Evolutionary conservation across 2,329 filamentous ascomycete species (phyloP).

Genomic region (Apiospora hydei): DNA sequence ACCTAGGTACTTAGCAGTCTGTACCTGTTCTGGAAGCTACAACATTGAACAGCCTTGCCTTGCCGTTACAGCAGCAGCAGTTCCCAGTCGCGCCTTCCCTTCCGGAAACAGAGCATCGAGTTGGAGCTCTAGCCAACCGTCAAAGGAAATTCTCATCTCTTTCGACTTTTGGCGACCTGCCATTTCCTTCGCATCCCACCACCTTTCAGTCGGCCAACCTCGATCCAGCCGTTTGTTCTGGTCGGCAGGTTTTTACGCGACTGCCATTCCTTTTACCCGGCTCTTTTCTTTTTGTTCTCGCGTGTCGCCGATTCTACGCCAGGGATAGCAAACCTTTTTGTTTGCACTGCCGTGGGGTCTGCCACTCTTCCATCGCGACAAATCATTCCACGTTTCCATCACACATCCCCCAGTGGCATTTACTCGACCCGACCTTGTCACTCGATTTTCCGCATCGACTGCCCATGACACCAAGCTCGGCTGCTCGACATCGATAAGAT

Average conservation of each 20-base stretch:
- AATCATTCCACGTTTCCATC: conserved; percentile 10
- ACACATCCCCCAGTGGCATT: neutral
- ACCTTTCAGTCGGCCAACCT: conserved; percentile 19
- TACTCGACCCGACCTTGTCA: neutral
- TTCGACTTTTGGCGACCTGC: conserved; percentile 11
- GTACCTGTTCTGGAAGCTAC: neutral
- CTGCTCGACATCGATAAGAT: conserved; percentile 50
- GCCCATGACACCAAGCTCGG: conserved; percentile 37
- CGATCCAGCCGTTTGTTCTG: conserved; percentile 19
- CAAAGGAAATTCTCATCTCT: conserved; percentile 20
- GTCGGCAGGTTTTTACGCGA: conserved; percentile 18
- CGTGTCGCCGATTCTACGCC: neutral
- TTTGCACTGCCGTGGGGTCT: conserved; percentile 22
- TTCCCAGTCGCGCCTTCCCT: conserved; percentile 37
- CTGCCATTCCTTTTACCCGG: conserved; percentile 13
- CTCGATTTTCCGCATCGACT: conserved; percentile 7
- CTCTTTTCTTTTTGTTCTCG: conserved; percentile 21
- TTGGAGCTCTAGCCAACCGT: conserved; percentile 13
- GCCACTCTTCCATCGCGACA: conserved; percentile 22
- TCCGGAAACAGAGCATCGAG: conserved; percentile 40
- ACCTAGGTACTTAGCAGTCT: neutral
- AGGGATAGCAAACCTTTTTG: conserved; percentile 21
- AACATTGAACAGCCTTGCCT: conserved; percentile 24
- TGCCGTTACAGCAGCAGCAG: conserved; percentile 2
- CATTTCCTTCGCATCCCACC: conserved; percentile 18